Base-by-base conservation (phyloP, 371 early-diverging fungal species). In the Lichtheimia ramosa region DNA sequence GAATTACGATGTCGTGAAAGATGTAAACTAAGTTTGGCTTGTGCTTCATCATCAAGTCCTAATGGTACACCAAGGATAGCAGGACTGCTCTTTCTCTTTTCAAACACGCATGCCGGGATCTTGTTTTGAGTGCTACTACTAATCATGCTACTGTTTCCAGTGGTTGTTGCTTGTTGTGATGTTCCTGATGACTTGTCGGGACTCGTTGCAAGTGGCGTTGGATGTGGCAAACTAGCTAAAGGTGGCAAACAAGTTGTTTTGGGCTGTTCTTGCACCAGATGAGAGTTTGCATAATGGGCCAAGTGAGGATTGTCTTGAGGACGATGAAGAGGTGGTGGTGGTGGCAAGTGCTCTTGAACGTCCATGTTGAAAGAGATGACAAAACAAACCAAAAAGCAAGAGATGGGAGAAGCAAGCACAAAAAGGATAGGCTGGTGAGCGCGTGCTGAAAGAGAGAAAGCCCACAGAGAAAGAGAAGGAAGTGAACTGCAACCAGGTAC, bases 21-120 rank as follows among this genome's bases (percentile, higher is more conserved):
- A 51, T 68, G 73, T 24, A 66, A 20, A 54, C 69, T 68, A 20
- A 75, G 66, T 62, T 69, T 62, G 3, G 56, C 55, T 39, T 54
- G 25, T 7, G 66, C 61, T 57, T 68, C 67, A 57, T 70, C 66
- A 21, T 62, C 65, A 21, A 70, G 51, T 12, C 73, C 73, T 50
- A 71, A 67, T 25, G 73, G 73, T 39, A 75, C 59, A 24, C 75
- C 77, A 14, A 77, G 52, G n/a, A 74, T 72, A 21, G 78, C 78
- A 23, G 78, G 78, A 51, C 78, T 74, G 59, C 78, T 77, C 54
- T 74, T 77, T 27, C 78, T 63, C 55, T 74, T 74, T 41, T 71
- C 74, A 43, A 59, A 51, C 23, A 61, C 18, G n/a, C 51, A 25
- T 20, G 64, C 54, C 15, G 63, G 58, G 43, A 46, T 46, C 46